phyloP scores from a whole-genome alignment of 768 basidiomycete genomes.

The Tricholoma saponaceum region DNA sequence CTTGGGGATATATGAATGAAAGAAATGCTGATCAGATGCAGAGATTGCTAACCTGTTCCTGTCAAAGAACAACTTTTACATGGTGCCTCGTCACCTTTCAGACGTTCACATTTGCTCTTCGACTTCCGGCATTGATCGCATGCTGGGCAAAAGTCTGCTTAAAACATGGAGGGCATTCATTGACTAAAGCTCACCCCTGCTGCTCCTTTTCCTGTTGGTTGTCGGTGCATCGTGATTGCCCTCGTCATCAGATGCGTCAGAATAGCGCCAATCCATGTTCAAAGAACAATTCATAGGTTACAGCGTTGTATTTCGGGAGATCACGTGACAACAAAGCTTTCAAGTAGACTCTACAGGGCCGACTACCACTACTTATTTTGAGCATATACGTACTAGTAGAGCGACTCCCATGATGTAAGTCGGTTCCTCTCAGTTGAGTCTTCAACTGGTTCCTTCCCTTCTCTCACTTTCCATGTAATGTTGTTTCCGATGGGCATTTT shows the following conservation, averaged over 20 bases:
- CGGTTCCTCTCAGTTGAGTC: too few species aligned
- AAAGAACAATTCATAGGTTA: constrained; percentile 10
- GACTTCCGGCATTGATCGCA: constrained; percentile 88
- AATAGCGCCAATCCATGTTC: constrained; percentile 55
- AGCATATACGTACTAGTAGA: too few species aligned
- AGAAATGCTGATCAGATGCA: constrained; percentile 6
- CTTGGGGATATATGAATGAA: constrained; percentile 24
- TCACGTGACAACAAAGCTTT: background rate
- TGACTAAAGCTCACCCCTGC: constrained; percentile 40
- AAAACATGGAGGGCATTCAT: constrained; percentile 2
- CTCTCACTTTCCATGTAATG: too few species aligned
- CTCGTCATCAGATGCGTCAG: constrained; percentile 60
- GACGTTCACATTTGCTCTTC: constrained; percentile 81
- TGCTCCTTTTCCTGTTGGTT: constrained; percentile 55
- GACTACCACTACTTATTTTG: too few species aligned
- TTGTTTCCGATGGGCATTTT: too few species aligned
- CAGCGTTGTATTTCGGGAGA: constrained; percentile 13
- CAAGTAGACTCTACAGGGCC: too few species aligned
- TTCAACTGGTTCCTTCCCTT: too few species aligned
- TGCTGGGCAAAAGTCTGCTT: constrained; percentile 37
- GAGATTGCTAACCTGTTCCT: constrained; percentile 43
- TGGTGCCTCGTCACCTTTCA: constrained; percentile 35
- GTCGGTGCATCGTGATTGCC: constrained; percentile 34
- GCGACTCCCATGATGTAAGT: too few species aligned
- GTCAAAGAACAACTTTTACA: constrained; percentile 64